phyloP scores from a whole-genome alignment of 1,139 yeast genomes.

The Casaregolazyma lundiana region DNA sequence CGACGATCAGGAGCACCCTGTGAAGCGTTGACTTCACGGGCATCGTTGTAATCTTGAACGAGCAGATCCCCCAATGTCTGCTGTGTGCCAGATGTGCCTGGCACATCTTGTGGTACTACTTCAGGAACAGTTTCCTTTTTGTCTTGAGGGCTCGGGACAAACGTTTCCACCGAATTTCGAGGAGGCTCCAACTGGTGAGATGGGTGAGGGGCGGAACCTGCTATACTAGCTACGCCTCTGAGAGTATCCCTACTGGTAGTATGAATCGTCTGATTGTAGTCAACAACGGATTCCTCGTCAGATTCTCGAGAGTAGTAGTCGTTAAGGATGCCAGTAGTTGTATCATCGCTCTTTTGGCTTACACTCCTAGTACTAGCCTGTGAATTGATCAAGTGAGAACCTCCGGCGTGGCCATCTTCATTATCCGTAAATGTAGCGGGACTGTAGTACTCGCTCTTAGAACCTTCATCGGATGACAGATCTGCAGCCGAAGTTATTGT shows the following conservation, averaged over 20 bases:
- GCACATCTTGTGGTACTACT: neutral
- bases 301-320: neutral
- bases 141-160: neutral
- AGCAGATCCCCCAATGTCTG: neutral
- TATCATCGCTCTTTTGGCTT: slow-evolving; percentile 1
- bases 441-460: slow-evolving; percentile 6
- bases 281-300: neutral
- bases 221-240: neutral
- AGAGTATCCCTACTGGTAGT: neutral
- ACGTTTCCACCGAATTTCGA: neutral
- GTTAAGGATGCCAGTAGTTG: neutral
- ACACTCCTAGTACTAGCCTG: neutral
- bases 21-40: neutral
- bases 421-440: slow-evolving; percentile 3
- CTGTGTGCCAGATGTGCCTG: neutral
- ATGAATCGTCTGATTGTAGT: neutral
- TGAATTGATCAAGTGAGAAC: neutral
- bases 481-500: slow-evolving; percentile 2
- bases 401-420: slow-evolving; percentile 1
- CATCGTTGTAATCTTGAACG: neutral
- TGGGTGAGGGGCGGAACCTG: neutral
- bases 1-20: neutral
- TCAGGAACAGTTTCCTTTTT: neutral
- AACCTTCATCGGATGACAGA: slow-evolving; percentile 3
- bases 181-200: neutral